Conservation (phyloP, 2,329 filamentous ascomycete genomes). For the Gaeumannomyces tritici region DNA sequence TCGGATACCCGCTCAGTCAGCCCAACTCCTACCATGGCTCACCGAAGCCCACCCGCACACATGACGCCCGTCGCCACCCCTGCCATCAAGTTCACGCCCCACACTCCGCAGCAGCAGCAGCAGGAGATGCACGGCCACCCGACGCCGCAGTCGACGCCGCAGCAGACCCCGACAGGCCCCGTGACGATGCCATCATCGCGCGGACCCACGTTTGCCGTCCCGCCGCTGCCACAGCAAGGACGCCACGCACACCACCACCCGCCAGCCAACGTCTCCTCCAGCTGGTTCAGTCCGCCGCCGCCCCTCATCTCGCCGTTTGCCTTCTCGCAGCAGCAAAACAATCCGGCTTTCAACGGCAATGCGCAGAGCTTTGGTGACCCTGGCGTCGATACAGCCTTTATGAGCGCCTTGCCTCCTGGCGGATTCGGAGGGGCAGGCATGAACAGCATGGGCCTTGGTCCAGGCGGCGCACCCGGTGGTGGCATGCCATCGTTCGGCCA, state of each 20-base stretch:
- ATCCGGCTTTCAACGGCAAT: constrained; percentile 24
- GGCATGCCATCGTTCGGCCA: constrained; percentile 5
- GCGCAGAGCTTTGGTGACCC: constrained; percentile 14
- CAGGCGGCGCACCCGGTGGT: constrained; percentile 12
- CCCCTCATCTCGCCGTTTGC: constrained; percentile 44
- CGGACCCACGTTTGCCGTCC: constrained; percentile 28
- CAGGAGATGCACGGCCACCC: constrained; percentile 4
- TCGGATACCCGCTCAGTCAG: constrained; percentile 15
- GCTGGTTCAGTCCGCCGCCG: constrained; percentile 44
- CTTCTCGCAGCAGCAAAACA: constrained; percentile 29
- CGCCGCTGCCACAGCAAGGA: constrained; percentile 24
- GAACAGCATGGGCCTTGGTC: constrained; percentile 1
- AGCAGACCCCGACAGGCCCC: constrained; percentile 8
- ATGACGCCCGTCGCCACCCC: background rate
- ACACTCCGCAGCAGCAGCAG: constrained; percentile 7
- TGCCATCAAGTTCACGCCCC: constrained; percentile 7
- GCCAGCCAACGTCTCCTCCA: constrained; percentile 31
- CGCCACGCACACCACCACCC: constrained; percentile 17
- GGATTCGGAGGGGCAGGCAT: constrained; percentile 12
- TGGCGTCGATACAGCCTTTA: background rate
- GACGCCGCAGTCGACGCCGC: constrained; percentile 13
- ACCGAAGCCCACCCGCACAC: constrained; percentile 13
- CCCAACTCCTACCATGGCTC: constrained; percentile 23
- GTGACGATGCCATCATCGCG: constrained; percentile 7
- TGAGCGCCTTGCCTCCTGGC: constrained; percentile 4